phyloP scores from a whole-genome alignment of 2,329 filamentous ascomycete genomes.

The Trichoderma afroharzianum region DNA sequence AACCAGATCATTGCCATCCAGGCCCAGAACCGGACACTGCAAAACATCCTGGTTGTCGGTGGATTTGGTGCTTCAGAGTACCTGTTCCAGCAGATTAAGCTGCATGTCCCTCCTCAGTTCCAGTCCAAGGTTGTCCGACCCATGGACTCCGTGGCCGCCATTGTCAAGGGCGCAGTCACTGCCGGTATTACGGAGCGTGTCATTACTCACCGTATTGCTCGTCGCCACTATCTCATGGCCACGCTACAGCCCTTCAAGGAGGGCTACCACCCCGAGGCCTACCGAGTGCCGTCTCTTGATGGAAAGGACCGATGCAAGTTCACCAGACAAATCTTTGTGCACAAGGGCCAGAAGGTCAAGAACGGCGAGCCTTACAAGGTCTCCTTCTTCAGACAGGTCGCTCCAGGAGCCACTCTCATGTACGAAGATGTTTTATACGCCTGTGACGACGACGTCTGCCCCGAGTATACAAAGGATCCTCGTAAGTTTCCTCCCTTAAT shows the following conservation, averaged over 20 bases:
- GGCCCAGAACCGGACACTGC: constrained; percentile 87
- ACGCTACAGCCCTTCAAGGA: constrained; percentile 98
- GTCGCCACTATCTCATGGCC: constrained; percentile 98
- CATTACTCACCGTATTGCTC: constrained; percentile 92
- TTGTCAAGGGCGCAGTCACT: constrained; percentile 96
- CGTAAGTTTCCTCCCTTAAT: constrained; percentile 61
- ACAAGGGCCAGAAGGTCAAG: constrained; percentile 98
- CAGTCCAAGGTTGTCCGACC: constrained; percentile 96
- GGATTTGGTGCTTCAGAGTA: constrained; percentile 98
- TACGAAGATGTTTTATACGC: constrained; percentile 98
- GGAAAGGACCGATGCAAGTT: constrained; percentile 99
- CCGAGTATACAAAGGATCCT: constrained; percentile 98
- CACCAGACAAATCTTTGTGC: constrained; percentile 95
- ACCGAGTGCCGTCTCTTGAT: constrained; percentile 92
- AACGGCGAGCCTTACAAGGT: constrained; percentile 99
- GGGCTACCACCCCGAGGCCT: constrained; percentile 95
- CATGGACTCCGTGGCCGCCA: constrained; percentile 98
- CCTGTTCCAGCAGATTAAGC: constrained; percentile 98
- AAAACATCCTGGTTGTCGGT: constrained; percentile 96
- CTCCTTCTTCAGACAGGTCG: constrained; percentile 96
- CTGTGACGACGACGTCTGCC: constrained; percentile 96
- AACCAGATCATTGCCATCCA: constrained; percentile 99
- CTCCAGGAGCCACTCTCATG: constrained; percentile 95
- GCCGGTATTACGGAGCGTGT: constrained; percentile 97
- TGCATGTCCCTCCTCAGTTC: constrained; percentile 96